Percentiles rank a stretch among this genome's conserved stretches.
Evolutionary conservation across 768 basidiomycete genomes (phyloP).

Genomic region (Leccinum rimulosum): DNA sequence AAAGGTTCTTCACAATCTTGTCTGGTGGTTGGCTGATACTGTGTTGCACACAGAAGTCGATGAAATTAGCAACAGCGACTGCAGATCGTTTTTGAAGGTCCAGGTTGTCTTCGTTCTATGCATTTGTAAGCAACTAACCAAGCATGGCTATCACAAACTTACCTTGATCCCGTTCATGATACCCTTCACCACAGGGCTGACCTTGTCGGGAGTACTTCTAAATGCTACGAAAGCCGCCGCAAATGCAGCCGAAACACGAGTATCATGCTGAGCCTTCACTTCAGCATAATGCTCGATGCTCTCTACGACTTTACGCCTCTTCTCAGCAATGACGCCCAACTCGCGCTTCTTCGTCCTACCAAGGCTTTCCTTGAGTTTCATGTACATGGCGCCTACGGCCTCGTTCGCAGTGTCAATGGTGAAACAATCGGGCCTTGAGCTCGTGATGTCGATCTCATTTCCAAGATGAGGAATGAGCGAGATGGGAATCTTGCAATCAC

Average conservation of each 20-base stretch:
- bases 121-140: conserved; percentile 6
- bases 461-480: conserved; percentile 79
- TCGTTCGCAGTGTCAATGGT: conserved; percentile 74
- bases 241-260: conserved; percentile 84
- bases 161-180: conserved; percentile 99
- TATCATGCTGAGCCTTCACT: conserved; percentile 82
- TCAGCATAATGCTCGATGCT: conserved; percentile 80
- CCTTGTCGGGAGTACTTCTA: conserved; percentile 82
- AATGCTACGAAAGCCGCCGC: conserved; percentile 91
- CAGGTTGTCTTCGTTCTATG: conserved; percentile 80
- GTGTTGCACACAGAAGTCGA: conserved; percentile 76
- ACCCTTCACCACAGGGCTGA: conserved; percentile 94
- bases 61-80: conserved; percentile 79
- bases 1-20: conserved; percentile 96
- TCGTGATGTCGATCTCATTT: conserved; percentile 71
- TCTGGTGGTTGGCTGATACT: conserved; percentile 82
- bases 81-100: conserved; percentile 90
- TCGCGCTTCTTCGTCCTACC: conserved; percentile 79
- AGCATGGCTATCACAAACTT: conserved; percentile 15
- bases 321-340: conserved; percentile 70
- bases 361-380: conserved; percentile 68
- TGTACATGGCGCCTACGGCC: conserved; percentile 70
- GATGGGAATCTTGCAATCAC: conserved; percentile 84
- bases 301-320: conserved; percentile 61
- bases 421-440: conserved; percentile 63